Evolutionary conservation across 139 green algal species (phyloP), one percentile per base, ranked within the genome.

Genomic region (Chlamydomonas incerta): DNA sequence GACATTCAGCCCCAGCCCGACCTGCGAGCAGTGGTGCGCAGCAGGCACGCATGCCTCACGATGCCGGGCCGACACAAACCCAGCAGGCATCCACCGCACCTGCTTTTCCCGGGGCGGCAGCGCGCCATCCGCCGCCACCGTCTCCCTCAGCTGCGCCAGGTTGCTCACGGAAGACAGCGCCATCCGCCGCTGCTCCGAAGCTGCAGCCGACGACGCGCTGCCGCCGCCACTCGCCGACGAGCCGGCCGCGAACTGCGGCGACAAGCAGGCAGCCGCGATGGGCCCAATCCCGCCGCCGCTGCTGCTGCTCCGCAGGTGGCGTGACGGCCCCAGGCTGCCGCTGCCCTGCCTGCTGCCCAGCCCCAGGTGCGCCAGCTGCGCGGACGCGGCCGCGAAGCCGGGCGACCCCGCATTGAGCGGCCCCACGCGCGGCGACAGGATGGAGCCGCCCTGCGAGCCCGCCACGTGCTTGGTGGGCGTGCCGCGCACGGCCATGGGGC

Each of bases 401-500:
- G 74, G 41, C 5, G 41, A 50, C 41, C 41, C 41, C 41, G 41
- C 41, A 8, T 50, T 50, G 6, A 50, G 41, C 41, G 41, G 41
- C 41, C 41, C 41, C 6, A 5, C 33, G 0, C 63, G 33, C n/a
- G 74, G 57, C 21, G 74, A 26, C 24, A 55, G 3, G 11, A 24
- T 21, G 63, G 15, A 20, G 55, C 20, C 33, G 57, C 41, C 41
- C 41, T 50, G 41, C 41, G 57, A 55, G 9, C 33, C 31, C 31
- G 52, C 20, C n/a, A 55, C 69, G 74, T 57, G 55, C 52, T 81
- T 81, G 74, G 74, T 81, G 57, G 58, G 57, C 8, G 58, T 70
- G 24, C 74, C 29, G 52, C 57, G 74, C 20, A 81, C 74, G 0
- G n/a, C 57, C 52, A 70, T 52, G 33, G 55, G 74, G 74, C 74